These are phyloP conservation scores for Entomortierella beljakovae DNA, from an alignment of 192 early-diverging fungal genomes.

Conservation along the genomic window DNA sequence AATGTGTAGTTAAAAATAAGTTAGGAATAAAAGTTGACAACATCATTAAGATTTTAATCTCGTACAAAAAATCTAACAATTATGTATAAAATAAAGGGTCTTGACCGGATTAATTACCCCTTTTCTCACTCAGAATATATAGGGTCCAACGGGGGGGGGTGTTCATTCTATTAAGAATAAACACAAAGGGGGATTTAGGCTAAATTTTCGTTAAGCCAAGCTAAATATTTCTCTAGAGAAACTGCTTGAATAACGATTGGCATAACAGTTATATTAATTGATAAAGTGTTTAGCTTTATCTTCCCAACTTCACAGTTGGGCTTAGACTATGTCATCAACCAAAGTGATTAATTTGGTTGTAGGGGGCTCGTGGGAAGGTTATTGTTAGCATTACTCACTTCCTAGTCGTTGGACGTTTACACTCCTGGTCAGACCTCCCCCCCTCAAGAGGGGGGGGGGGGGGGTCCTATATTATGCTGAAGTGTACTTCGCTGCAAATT, in stretches of 20 bases:
- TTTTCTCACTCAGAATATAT: background rate
- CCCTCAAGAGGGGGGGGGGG: no score
- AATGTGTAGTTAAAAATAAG: background rate
- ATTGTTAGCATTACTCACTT: conserved; percentile 46
- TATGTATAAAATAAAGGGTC: background rate
- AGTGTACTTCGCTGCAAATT: no score
- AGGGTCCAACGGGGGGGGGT: background rate
- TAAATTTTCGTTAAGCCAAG: background rate
- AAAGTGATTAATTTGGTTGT: background rate
- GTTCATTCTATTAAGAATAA: no score
- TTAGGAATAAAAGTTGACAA: background rate
- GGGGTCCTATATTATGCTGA: no score
- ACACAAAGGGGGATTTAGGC: background rate
- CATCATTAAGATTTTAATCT: background rate
- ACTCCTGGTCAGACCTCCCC: no score
- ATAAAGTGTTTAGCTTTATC: conserved; percentile 14
- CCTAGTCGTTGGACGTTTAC: conserved; percentile 19
- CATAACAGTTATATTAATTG: background rate
- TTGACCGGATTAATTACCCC: no score
- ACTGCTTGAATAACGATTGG: background rate
- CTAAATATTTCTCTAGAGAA: conserved; percentile 1
- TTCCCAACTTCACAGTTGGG: background rate
- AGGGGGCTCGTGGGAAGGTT: conserved; percentile 38
- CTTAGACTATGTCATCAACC: conserved; percentile 13
- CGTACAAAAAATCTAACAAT: conserved; percentile 1